These are phyloP conservation scores for Penicillium diatomitis DNA, from an alignment of 495 filamentous ascomycete species.

Conservation along the genomic window DNA sequence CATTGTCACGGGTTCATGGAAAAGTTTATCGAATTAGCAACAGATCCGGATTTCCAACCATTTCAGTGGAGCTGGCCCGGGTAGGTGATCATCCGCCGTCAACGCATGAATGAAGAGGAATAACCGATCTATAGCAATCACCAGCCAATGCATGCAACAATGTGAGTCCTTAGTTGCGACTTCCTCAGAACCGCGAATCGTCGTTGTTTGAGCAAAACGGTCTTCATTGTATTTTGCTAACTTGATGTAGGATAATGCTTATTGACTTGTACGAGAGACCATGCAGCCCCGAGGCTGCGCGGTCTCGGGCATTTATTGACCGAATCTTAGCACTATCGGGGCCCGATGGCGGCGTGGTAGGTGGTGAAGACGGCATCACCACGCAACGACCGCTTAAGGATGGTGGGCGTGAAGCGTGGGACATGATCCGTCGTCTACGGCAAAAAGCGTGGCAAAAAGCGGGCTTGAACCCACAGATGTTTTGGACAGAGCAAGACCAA, in stretches of 20 bases:
- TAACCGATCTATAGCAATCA: conserved; percentile 29
- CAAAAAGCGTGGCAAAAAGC: conserved; percentile 44
- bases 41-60: conserved; percentile 44
- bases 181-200: not conserved
- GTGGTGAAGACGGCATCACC: conserved; percentile 41
- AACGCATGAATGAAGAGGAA: not conserved
- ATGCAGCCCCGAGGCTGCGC: conserved; percentile 37
- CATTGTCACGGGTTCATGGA: conserved; percentile 48
- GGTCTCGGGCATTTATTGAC: conserved; percentile 42
- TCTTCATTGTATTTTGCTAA: not conserved
- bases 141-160: conserved; percentile 48
- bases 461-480: conserved; percentile 34
- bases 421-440: conserved; percentile 44
- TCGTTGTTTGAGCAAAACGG: not conserved
- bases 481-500: conserved; percentile 42
- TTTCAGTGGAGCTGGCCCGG: conserved; percentile 53
- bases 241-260: conserved; percentile 36
- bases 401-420: conserved; percentile 46
- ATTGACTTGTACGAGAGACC: conserved; percentile 48
- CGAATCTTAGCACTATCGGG: conserved; percentile 44
- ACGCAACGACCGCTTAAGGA: conserved; percentile 41
- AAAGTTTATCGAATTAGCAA: conserved; percentile 44
- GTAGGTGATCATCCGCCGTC: conserved; percentile 4
- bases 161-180: conserved; percentile 14
- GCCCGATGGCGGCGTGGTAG: conserved; percentile 42